These are phyloP conservation scores for Penicillium mononematosum DNA, from an alignment of 495 filamentous ascomycete species.

Conservation along the genomic window DNA sequence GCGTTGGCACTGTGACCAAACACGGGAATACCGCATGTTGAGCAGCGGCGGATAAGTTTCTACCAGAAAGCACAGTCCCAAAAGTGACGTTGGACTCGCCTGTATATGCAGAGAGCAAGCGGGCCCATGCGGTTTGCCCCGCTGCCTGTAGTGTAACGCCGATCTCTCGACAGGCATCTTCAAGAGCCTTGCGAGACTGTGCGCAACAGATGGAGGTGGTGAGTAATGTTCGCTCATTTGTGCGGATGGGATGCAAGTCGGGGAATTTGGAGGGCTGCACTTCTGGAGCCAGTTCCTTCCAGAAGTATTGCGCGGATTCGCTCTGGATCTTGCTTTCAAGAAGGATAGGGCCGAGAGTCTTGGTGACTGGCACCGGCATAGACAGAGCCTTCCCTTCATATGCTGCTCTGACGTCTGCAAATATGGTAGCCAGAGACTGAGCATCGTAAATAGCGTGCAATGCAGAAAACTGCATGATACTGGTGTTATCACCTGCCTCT, in stretches of 20 bases:
- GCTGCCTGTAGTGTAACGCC: slow-evolving; percentile 70
- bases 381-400: slow-evolving; percentile 31
- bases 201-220: slow-evolving; percentile 41
- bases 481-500: slow-evolving; percentile 15
- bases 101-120: slow-evolving; percentile 66
- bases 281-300: slow-evolving; percentile 53
- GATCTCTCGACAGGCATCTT: slow-evolving; percentile 47
- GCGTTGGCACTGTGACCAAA: slow-evolving; percentile 69
- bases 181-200: slow-evolving; percentile 42
- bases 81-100: slow-evolving; percentile 68
- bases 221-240: slow-evolving; percentile 34
- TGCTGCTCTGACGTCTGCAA: slow-evolving; percentile 51
- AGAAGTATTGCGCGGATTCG: slow-evolving; percentile 52
- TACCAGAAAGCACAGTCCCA: slow-evolving; percentile 71
- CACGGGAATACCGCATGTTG: slow-evolving; percentile 64
- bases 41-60: slow-evolving; percentile 52
- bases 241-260: slow-evolving; percentile 60
- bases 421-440: slow-evolving; percentile 58
- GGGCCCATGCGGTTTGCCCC: slow-evolving; percentile 72
- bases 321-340: slow-evolving; percentile 33
- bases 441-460: slow-evolving; percentile 84
- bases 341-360: slow-evolving; percentile 54
- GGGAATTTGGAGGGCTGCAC: slow-evolving; percentile 64
- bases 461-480: slow-evolving; percentile 49
- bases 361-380: slow-evolving; percentile 29